A percentile compares a stretch with the other conserved stretches of the same genome.
Evolutionary conservation across 441 rosid species (phyloP).

Genomic region (Syzygium malaccense): DNA sequence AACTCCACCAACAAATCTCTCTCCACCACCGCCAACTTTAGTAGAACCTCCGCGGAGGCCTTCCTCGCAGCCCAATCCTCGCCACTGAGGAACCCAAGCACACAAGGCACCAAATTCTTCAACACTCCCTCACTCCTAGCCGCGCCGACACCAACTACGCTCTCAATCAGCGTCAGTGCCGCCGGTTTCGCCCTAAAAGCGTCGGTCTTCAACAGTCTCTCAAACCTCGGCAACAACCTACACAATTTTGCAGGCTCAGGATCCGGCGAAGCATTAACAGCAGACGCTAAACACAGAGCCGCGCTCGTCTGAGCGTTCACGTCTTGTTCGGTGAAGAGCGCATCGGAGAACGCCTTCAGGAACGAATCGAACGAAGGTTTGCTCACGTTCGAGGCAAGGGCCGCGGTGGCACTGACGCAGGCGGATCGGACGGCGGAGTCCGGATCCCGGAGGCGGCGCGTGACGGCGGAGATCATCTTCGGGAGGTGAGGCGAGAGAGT

Average conservation of each 20-base stretch:
- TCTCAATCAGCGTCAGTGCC: conserved; percentile 65
- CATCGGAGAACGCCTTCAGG: conserved; percentile 64
- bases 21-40: conserved; percentile 64
- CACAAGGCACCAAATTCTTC: conserved; percentile 49
- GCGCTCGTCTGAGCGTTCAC: conserved; percentile 69
- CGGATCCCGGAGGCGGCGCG: conserved; percentile 69
- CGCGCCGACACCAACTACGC: conserved; percentile 77
- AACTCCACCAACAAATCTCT: conserved; percentile 56
- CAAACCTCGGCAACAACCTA: conserved; percentile 43
- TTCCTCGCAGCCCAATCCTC: conserved; percentile 87
- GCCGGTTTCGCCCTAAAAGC: conserved; percentile 74
- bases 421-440: conserved; percentile 72
- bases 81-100: conserved; percentile 54
- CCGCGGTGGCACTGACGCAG: conserved; percentile 53
- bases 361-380: conserved; percentile 52
- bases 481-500: conserved; percentile 55
- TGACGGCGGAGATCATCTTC: conserved; percentile 52
- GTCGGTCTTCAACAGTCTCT: conserved; percentile 59
- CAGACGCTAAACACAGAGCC: conserved; percentile 77
- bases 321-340: conserved; percentile 90
- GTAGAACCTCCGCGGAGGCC: conserved; percentile 79
- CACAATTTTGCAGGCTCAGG: conserved; percentile 55
- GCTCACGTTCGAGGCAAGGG: conserved; percentile 50
- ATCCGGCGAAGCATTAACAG: conserved; percentile 65
- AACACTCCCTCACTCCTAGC: conserved; percentile 29